phyloP scores from a whole-genome alignment of 768 basidiomycete genomes.

The Pleurotus salmoneostramineus region DNA sequence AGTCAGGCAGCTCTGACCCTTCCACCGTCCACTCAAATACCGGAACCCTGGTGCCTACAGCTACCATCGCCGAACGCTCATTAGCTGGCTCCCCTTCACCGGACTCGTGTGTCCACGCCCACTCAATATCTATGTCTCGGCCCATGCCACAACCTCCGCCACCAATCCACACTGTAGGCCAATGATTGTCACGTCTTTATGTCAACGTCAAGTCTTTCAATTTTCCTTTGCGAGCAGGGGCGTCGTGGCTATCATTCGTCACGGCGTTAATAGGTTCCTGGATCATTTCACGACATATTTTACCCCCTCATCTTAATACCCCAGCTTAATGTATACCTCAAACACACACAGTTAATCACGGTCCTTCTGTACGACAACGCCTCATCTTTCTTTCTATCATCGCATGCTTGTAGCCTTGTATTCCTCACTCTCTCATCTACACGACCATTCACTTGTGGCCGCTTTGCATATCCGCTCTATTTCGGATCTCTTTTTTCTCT shows the following conservation, averaged over 20 bases:
- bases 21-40: slow-evolving; percentile 38
- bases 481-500: not conserved
- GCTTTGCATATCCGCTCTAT: not conserved
- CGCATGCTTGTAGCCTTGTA: not conserved
- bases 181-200: slow-evolving; percentile 1
- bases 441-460: too few relatives aligned
- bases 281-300: slow-evolving; percentile 4
- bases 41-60: slow-evolving; percentile 38
- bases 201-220: not conserved
- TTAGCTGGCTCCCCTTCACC: slow-evolving; percentile 39
- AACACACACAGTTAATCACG: not conserved
- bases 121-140: slow-evolving; percentile 6
- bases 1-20: slow-evolving; percentile 37
- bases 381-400: not conserved
- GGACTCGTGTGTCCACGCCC: slow-evolving; percentile 7
- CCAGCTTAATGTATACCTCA: slow-evolving; percentile 4
- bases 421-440: not conserved
- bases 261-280: not conserved
- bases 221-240: not conserved
- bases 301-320: slow-evolving; percentile 5
- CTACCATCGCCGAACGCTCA: slow-evolving; percentile 46
- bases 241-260: not conserved
- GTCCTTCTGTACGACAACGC: not conserved
- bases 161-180: slow-evolving; percentile 15
- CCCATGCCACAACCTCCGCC: slow-evolving; percentile 18